A percentile compares a stretch with the other conserved stretches of the same genome.
Evolutionary conservation across 768 basidiomycete genomes (phyloP).

Genomic region (Amanita muscaria): DNA sequence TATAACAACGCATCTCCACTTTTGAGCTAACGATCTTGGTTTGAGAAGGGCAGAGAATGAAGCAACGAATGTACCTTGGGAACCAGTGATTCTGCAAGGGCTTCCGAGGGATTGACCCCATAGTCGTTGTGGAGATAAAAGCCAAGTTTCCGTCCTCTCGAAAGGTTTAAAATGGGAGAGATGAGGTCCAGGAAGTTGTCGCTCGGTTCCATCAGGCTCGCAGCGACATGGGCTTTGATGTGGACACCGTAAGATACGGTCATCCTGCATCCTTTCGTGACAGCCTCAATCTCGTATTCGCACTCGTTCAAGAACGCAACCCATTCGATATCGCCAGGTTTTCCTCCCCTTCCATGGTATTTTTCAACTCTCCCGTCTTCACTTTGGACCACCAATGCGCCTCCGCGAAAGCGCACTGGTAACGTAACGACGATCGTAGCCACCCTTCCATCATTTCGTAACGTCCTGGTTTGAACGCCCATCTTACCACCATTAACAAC

Average conservation of each 20-base stretch:
- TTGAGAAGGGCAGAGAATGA: neutral
- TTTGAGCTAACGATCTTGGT: conserved; percentile 44
- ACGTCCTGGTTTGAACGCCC: conserved; percentile 41
- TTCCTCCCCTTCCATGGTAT: conserved; percentile 54
- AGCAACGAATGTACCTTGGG: conserved; percentile 45
- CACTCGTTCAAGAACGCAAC: conserved; percentile 67
- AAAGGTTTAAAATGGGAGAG: conserved; percentile 62
- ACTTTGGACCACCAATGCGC: conserved; percentile 50
- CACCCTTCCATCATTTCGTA: conserved; percentile 56
- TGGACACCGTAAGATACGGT: conserved; percentile 66
- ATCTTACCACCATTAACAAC: conserved; percentile 52
- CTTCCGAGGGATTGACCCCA: conserved; percentile 58
- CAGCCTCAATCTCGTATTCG: conserved; percentile 63
- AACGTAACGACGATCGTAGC: conserved; percentile 70
- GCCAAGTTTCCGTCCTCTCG: conserved; percentile 61
- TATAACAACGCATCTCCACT: conserved; percentile 70
- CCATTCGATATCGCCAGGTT: conserved; percentile 68
- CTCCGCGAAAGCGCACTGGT: conserved; percentile 67
- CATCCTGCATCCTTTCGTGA: conserved; percentile 63
- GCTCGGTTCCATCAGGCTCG: conserved; percentile 57
- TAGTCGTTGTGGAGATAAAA: conserved; percentile 68
- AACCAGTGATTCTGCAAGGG: conserved; percentile 60
- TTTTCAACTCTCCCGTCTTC: conserved; percentile 48
- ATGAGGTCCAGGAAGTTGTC: conserved; percentile 66
- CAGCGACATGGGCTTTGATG: conserved; percentile 56